A percentile compares a stretch with the other conserved stretches of the same genome.
These are phyloP conservation scores for Blastobotrys buckinghamii DNA, from an alignment of 1,139 yeast genomes.

Conservation along the genomic window DNA sequence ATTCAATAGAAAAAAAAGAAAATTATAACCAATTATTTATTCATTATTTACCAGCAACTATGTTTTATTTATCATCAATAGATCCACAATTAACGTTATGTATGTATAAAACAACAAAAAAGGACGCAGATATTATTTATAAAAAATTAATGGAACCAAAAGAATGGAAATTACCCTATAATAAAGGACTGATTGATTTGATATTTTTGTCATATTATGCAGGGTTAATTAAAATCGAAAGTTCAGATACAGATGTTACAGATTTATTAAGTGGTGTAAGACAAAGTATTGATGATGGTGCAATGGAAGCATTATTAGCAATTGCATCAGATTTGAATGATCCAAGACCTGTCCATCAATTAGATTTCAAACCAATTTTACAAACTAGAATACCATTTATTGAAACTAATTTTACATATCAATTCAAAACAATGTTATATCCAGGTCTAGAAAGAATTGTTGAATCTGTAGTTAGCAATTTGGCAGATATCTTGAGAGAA, in stretches of 20 bases:
- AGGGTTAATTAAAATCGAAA: conserved; percentile 64
- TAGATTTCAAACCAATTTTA: conserved; percentile 27
- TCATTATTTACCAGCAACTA: conserved; percentile 61
- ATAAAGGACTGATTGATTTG: conserved; percentile 54
- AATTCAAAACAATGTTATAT: conserved; percentile 19
- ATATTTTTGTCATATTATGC: conserved; percentile 60
- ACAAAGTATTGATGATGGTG: conserved; percentile 59
- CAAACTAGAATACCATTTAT: conserved; percentile 42
- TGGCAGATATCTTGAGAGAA: conserved; percentile 74
- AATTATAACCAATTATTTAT: conserved; percentile 57
- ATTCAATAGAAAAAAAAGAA: conserved; percentile 15
- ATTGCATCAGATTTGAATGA: conserved; percentile 60
- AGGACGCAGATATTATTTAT: conserved; percentile 16
- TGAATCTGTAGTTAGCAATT: conserved; percentile 56
- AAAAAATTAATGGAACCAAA: conserved; percentile 9
- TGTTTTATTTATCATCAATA: conserved; percentile 18
- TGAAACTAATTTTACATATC: conserved; percentile 18
- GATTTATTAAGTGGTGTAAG: conserved; percentile 44
- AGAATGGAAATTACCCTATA: conserved; percentile 29
- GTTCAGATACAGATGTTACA: conserved; percentile 32
- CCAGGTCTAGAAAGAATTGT: conserved; percentile 40
- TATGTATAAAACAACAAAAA: conserved; percentile 4
- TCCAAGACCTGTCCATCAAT: conserved; percentile 30
- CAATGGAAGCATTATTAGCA: conserved; percentile 70
- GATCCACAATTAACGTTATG: conserved; percentile 18